Evolutionary conservation across 192 early-diverging fungal species (phyloP).

Genomic region (Podila epicladia): DNA sequence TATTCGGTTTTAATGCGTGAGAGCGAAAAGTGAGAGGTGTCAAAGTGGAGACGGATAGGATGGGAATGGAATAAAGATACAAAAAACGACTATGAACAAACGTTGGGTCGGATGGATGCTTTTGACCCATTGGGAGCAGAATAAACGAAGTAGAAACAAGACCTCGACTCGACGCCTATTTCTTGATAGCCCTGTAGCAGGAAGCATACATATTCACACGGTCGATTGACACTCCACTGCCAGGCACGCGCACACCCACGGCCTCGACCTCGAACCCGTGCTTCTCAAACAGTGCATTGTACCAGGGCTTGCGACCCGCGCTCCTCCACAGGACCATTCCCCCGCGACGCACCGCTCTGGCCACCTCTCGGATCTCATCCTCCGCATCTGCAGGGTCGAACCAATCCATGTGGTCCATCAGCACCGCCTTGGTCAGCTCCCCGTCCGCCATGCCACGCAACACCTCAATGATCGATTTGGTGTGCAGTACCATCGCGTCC

Average conservation of each 20-base stretch:
- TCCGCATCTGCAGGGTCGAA: slow-evolving; percentile 74
- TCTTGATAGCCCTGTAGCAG: slow-evolving; percentile 66
- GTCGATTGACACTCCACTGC: slow-evolving; percentile 71
- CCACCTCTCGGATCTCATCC: slow-evolving; percentile 73
- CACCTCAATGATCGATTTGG: slow-evolving; percentile 80
- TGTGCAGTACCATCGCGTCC: slow-evolving; percentile 81
- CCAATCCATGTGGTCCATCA: slow-evolving; percentile 95
- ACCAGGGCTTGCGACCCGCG: slow-evolving; percentile 86
- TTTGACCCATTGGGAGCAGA: neutral
- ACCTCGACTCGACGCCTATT: slow-evolving; percentile 8
- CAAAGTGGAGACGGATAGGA: no score
- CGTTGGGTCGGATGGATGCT: no score
- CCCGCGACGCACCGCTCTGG: slow-evolving; percentile 63
- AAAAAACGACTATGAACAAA: no score
- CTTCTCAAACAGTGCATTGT: slow-evolving; percentile 77
- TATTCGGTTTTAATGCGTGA: no score
- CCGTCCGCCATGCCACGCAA: slow-evolving; percentile 65
- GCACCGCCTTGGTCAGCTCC: slow-evolving; percentile 77
- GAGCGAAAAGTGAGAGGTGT: no score
- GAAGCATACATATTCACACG: slow-evolving; percentile 90
- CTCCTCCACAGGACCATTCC: slow-evolving; percentile 85
- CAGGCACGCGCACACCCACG: slow-evolving; percentile 73
- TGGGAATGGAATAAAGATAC: no score
- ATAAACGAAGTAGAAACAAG: neutral
- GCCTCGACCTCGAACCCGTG: slow-evolving; percentile 75